Conservation (phyloP, 495 filamentous ascomycete genomes). For the Lasiosphaeria hispida region DNA sequence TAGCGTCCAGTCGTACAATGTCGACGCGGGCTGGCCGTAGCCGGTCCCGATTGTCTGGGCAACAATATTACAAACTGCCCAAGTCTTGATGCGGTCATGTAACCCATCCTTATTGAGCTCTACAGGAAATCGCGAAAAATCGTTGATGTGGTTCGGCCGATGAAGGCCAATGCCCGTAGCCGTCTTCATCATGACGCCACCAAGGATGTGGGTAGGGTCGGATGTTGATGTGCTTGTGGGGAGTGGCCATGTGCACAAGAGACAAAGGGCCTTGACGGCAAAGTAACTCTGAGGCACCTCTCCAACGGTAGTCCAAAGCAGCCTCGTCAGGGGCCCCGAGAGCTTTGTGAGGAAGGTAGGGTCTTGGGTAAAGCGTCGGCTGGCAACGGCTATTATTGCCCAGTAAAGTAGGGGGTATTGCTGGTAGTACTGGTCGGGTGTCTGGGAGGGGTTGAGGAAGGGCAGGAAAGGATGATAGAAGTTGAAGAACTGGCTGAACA, state of each 20-base stretch:
- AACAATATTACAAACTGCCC: conserved; percentile 90
- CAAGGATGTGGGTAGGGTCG: conserved; percentile 87
- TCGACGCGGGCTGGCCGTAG: conserved; percentile 87
- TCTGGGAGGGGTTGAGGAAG: conserved; percentile 68
- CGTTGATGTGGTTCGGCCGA: conserved; percentile 82
- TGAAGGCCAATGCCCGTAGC: conserved; percentile 90
- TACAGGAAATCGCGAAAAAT: conserved; percentile 80
- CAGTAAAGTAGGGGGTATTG: conserved; percentile 79
- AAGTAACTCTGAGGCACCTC: conserved; percentile 83
- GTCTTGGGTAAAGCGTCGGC: conserved; percentile 68
- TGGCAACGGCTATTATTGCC: conserved; percentile 79
- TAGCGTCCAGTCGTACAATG: conserved; percentile 83
- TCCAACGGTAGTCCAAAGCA: conserved; percentile 79
- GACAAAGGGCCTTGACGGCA: conserved; percentile 85
- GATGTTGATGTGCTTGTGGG: conserved; percentile 81
- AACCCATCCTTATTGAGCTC: conserved; percentile 83
- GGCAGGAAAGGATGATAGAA: conserved; percentile 84
- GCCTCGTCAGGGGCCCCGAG: conserved; percentile 65
- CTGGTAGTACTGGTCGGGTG: conserved; percentile 72
- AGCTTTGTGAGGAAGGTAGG: conserved; percentile 65
- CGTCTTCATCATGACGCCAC: conserved; percentile 89
- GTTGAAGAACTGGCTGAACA: conserved; percentile 80
- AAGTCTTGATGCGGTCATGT: conserved; percentile 80
- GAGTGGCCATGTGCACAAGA: conserved; percentile 89
- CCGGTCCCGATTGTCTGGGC: conserved; percentile 89